Percentiles rank a stretch among this genome's conserved stretches.
Evolutionary conservation across 169 alveolate species (phyloP).

Genomic region (Theileria equi): DNA sequence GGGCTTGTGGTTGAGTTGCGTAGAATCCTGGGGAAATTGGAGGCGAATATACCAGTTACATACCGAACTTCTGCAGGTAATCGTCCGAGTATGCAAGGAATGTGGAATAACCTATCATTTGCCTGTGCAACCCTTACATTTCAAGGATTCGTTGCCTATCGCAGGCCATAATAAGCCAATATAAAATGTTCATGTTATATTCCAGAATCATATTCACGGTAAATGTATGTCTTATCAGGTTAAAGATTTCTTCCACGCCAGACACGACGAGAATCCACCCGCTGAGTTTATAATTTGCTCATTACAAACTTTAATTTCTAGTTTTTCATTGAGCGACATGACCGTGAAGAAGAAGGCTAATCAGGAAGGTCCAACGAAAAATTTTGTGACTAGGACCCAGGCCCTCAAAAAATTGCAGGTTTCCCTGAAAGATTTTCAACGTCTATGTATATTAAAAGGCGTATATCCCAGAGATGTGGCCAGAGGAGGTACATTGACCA

Average conservation of each 20-base stretch:
- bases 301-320: neutral
- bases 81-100: conserved; percentile 62
- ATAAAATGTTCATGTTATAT: neutral
- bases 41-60: conserved; percentile 68
- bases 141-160: conserved; percentile 64
- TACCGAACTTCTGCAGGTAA: conserved; percentile 69
- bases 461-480: conserved; percentile 97
- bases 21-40: conserved; percentile 81
- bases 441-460: conserved; percentile 97
- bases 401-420: conserved; percentile 62
- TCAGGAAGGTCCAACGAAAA: conserved; percentile 58
- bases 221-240: neutral
- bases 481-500: conserved; percentile 83
- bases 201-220: neutral
- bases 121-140: conserved; percentile 71
- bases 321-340: conserved; percentile 15
- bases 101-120: conserved; percentile 61
- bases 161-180: neutral
- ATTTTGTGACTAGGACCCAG: conserved; percentile 62
- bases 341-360: conserved; percentile 59
- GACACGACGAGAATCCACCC: neutral
- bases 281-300: neutral
- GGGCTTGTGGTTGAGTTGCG: conserved; percentile 74
- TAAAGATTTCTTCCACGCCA: neutral
- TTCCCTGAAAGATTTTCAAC: conserved; percentile 87